Base-by-base conservation (phyloP, 805 yeast species). In the Limtongozyma cylindracea region DNA sequence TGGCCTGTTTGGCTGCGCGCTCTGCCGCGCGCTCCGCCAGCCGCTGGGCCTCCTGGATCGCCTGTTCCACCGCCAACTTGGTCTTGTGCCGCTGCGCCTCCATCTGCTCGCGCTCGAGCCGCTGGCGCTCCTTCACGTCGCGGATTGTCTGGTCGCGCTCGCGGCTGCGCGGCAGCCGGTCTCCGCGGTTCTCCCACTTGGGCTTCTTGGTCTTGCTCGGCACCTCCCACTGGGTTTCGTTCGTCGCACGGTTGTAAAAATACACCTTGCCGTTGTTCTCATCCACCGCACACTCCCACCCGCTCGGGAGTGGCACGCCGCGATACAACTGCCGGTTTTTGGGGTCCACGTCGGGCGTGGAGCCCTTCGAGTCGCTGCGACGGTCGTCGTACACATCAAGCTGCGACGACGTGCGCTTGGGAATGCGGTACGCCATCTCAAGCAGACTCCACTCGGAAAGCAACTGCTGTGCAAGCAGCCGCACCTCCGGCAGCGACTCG, bases 351-450 rank as follows among this genome's bases (percentile, higher is more conserved):
- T 10, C 16, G 10, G 24, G 25, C 1, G 5, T 16, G 8, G 35
- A 34, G 29, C 25, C 29, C 21, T 22, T 31, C 4, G 29, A 25
- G 7, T 34, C 21, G 5, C 28, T 22, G 13, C 27, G 27, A 10
- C 35, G 17, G 8, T 28, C 31, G 14, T 20, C 27, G 11, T 19
- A 24, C 5, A 32, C 34, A 3, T 29, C 31, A 10, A 20, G 27
- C 15, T 12, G 20, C 10, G 20, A 5, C n/a, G 4, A 9, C 17
- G 16, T 44, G 18, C 54, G 55, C 32, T 82, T 69, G 1, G 91
- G 82, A 23, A 84, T 82, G 20, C 88, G 59, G 37, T 70, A 74
- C n/a, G 80, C 82, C 60, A 76, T 64, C 37, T 72, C 69, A 27
- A 76, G 57, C 13, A 48, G 47, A 20, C 67, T 49, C 95, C 95